Evolutionary conservation across 2,329 filamentous ascomycete species (phyloP).

Genomic region (Diaporthe aspalathi): DNA sequence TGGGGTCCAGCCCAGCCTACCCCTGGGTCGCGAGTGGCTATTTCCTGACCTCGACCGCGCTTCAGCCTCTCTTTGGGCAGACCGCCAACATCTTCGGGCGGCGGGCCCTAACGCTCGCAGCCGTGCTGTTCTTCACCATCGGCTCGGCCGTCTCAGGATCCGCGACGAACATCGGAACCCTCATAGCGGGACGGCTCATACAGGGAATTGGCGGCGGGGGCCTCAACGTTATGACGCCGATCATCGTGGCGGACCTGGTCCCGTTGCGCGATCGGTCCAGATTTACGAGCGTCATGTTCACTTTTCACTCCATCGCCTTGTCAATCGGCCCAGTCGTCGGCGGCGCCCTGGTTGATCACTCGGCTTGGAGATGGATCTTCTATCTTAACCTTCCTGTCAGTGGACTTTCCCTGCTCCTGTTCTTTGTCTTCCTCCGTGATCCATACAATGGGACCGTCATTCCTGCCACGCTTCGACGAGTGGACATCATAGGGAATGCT

Average conservation of each 20-base stretch:
- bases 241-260: conserved; percentile 52
- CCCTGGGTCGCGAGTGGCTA: conserved; percentile 43
- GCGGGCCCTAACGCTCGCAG: conserved; percentile 47
- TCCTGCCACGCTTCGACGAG: conserved; percentile 5
- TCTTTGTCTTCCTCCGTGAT: conserved; percentile 46
- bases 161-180: conserved; percentile 44
- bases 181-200: conserved; percentile 51
- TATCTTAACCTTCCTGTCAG: conserved; percentile 44
- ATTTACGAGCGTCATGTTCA: conserved; percentile 43
- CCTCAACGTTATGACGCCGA: conserved; percentile 50
- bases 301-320: conserved; percentile 42
- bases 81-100: conserved; percentile 52
- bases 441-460: conserved; percentile 35
- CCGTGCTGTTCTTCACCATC: conserved; percentile 43
- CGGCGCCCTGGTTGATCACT: conserved; percentile 45
- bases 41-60: conserved; percentile 46
- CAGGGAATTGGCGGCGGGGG: conserved; percentile 52
- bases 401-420: conserved; percentile 41
- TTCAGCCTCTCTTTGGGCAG: conserved; percentile 52
- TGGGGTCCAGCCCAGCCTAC: conserved; percentile 38
- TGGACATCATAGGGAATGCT: conserved; percentile 41
- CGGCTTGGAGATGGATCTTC: conserved; percentile 49
- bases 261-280: conserved; percentile 50
- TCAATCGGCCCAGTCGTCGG: conserved; percentile 49
- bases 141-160: conserved; percentile 50